phyloP scores from a whole-genome alignment of 2,329 filamentous ascomycete genomes.

The Dactylellina sp. region DNA sequence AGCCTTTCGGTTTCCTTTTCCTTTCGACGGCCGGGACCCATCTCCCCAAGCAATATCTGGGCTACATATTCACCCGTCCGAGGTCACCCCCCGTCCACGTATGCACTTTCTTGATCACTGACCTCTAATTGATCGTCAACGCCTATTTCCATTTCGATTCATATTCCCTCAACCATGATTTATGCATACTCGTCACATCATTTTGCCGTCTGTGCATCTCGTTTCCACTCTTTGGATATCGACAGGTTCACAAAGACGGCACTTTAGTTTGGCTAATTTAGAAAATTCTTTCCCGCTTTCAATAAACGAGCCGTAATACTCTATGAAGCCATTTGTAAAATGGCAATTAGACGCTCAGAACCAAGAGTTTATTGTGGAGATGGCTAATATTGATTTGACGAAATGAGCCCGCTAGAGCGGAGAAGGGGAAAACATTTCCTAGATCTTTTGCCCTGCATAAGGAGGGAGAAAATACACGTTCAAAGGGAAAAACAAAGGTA shows the following conservation, averaged over 20 bases:
- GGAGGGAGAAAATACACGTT: neutral
- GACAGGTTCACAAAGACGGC: neutral
- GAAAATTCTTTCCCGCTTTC: neutral
- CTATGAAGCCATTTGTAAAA: neutral
- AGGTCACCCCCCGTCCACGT: slow-evolving; percentile 1
- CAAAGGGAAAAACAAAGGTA: neutral
- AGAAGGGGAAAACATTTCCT: slow-evolving; percentile 10
- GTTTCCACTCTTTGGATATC: neutral
- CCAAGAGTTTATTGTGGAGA: neutral
- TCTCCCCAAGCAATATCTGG: too few species aligned
- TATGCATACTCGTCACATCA: neutral
- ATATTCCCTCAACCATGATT: slow-evolving; percentile 19
- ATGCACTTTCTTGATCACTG: slow-evolving; percentile 15
- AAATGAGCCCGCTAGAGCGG: neutral
- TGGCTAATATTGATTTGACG: neutral
- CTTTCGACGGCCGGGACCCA: neutral
- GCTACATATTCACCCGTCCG: too few species aligned
- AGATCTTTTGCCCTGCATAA: slow-evolving; percentile 12
- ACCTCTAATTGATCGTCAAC: slow-evolving; percentile 26
- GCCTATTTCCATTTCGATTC: slow-evolving; percentile 15
- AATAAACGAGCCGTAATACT: neutral
- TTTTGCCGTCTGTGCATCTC: neutral
- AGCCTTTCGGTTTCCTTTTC: neutral
- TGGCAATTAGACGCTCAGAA: neutral
- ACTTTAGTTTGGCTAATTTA: neutral